Base-by-base conservation (phyloP, 371 early-diverging fungal species). In the Mucor velutinosus region DNA sequence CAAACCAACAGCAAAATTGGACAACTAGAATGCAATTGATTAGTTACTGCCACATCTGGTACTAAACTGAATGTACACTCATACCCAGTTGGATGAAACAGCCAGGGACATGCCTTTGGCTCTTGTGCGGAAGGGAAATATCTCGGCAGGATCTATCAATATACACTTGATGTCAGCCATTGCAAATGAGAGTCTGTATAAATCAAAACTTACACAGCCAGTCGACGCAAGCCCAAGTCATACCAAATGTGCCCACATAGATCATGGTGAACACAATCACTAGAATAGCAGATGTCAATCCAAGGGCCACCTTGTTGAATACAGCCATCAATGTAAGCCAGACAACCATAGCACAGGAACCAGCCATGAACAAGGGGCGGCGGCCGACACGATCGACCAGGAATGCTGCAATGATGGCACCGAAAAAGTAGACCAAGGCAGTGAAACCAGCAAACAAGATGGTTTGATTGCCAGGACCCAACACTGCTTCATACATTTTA, bases 51-150 rank as follows among this genome's bases (percentile, higher is more conserved):
- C 2, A 17, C 1, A 15, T 43, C 3, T 43, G 43, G 27, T 27
- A 0, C 7, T 17, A 29, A 29, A 27, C 10, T 21, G 14, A 30
- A 35, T n/a, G 10, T 15, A 27, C 17, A 58, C 75, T 8, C 73
- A 37, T 72, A 76, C 65, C 87, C 87, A 91, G 78, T 90, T 90
- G 66, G 89, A 80, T 32, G 86, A 79, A 39, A 87, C 89, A 37
- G 86, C 75, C 39, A 78, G 62, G 5, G 74, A 65, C 76, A 76
- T 78, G 29, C 79, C 75, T 58, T 78, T 76, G 30, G 77, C 76
- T 62, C 82, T 69, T 17, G 76, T 69, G 25, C 79, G 81, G 63
- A 78, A 67, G 1, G 81, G 78, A 51, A 78, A 87, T 71, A 90
- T 86, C 69, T 90, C 90, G 23, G 89, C 84, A 67, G 87, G 88